These are phyloP conservation scores for Lodderomyces margitis DNA, from an alignment of 1,139 yeast species.

Conservation along the genomic window DNA sequence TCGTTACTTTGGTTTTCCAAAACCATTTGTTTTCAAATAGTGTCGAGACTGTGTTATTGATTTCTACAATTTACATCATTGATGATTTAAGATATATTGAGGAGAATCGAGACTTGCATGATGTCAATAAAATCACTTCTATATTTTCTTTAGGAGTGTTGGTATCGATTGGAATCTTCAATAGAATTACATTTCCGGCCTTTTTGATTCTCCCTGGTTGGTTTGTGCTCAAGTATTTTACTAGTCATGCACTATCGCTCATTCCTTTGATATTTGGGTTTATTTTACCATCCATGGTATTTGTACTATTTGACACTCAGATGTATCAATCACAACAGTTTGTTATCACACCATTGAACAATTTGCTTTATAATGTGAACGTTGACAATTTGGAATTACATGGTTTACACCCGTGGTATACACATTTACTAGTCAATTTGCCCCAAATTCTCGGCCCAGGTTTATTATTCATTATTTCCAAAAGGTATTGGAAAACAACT, in stretches of 20 bases:
- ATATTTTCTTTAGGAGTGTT: constrained; percentile 20
- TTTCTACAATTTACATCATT: constrained; percentile 53
- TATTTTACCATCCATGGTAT: constrained; percentile 29
- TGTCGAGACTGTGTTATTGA: constrained; percentile 69
- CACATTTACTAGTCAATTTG: constrained; percentile 70
- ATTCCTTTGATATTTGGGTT: constrained; percentile 29
- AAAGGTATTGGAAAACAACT: constrained; percentile 40
- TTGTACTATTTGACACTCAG: constrained; percentile 56
- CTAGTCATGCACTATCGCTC: constrained; percentile 24
- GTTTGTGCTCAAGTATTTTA: constrained; percentile 37
- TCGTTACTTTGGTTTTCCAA: constrained; percentile 76
- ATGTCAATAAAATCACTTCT: constrained; percentile 12
- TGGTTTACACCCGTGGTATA: constrained; percentile 79
- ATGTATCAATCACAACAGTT: constrained; percentile 15
- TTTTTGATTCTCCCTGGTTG: constrained; percentile 64
- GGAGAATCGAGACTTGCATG: constrained; percentile 16
- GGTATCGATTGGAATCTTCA: constrained; percentile 70
- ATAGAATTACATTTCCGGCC: constrained; percentile 78
- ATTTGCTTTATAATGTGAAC: constrained; percentile 65
- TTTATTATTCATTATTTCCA: constrained; percentile 36
- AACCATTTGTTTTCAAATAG: constrained; percentile 88
- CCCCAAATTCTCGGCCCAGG: constrained; percentile 85
- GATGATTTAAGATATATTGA: constrained; percentile 40
- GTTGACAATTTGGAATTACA: constrained; percentile 63
- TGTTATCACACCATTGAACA: constrained; percentile 74